Base-by-base conservation (phyloP, 441 rosid species). In the Macaranga tanarius region DNA sequence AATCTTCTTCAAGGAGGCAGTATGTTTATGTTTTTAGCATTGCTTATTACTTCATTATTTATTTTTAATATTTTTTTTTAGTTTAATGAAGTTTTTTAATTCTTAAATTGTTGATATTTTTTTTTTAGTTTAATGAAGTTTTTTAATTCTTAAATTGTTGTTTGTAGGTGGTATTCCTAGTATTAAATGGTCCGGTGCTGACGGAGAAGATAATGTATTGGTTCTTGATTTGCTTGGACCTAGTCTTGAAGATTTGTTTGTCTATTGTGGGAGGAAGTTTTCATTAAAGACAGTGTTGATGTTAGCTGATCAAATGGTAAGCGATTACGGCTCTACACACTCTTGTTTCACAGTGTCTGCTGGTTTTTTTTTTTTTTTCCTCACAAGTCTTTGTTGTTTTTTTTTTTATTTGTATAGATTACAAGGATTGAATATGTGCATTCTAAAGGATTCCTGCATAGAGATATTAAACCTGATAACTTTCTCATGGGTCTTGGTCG, bases 381-480 rank as follows among this genome's bases (percentile, higher is more conserved):
- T 17, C 69, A n/a, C n/a, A n/a, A n/a, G n/a, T n/a, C 38, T 10
- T 31, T n/a, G 1, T 73, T 23, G 6, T 47, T 44, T 72, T 20
- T 59, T 20, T 57, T 22, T 55, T 47, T 50, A 9, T 19, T 15
- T 23, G 69, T 31, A 72, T n/a, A 94, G 99, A 85, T 94, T 38
- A 85, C 99, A 25, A 90, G 99, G 78, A 90, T 92, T 73, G 97
- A 90, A 54, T 92, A 81, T 76, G 90, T 88, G 60, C 97, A 95
- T 77, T 89, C 97, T 8, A 94, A 89, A 83, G 97, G 97, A 31
- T 92, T 88, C 84, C 82, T 94, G 69, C 97, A 92, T 75, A 88
- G 97, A 84, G 97, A 92, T 76, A 92, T 94, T 38, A 92, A 92
- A 69, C 99, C 99, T 0, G 99, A 94, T 84, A 92, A 94, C 87